A percentile compares a stretch with the other conserved stretches of the same genome.
Conservation (phyloP, 2,329 filamentous ascomycete genomes). For the Arthrobotrys pseudoclavata region DNA sequence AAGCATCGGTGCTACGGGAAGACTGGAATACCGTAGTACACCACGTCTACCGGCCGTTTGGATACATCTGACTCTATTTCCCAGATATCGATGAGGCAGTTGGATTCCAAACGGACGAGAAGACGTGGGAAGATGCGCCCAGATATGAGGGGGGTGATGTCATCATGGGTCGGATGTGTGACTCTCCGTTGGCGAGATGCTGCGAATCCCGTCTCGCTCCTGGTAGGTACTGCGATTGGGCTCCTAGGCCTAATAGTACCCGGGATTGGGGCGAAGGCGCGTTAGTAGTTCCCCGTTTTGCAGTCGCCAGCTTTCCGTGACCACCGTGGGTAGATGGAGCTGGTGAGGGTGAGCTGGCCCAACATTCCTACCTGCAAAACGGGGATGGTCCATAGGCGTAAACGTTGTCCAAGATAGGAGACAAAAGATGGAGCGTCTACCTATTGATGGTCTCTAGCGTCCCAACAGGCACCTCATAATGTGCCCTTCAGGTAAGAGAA, state of each 20-base stretch:
- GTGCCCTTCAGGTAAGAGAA: conserved; percentile 20
- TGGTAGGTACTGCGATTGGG: conserved; percentile 44
- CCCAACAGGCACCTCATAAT: conserved; percentile 8
- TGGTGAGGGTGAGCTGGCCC: conserved; percentile 7
- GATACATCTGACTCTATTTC: conserved; percentile 51
- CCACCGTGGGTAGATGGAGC: conserved; percentile 33
- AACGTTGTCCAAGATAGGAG: conserved; percentile 12
- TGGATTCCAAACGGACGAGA: conserved; percentile 36
- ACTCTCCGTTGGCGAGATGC: conserved; percentile 41
- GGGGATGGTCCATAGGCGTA: conserved; percentile 33
- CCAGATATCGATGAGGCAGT: conserved; percentile 32
- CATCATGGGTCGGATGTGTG: conserved; percentile 54
- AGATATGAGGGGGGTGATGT: conserved; percentile 45
- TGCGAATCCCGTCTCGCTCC: conserved; percentile 19
- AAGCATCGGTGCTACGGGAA: conserved; percentile 49
- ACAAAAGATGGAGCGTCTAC: conserved; percentile 13
- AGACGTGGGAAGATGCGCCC: conserved; percentile 57
- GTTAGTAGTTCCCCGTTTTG: conserved; percentile 44
- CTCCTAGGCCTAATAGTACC: conserved; percentile 1
- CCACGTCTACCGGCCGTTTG: conserved; percentile 45
- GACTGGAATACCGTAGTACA: conserved; percentile 47
- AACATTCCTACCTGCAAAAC: conserved; percentile 31
- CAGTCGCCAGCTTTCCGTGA: conserved; percentile 21
- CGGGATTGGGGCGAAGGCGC: conserved; percentile 33
- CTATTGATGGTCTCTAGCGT: conserved; percentile 13